A percentile compares a stretch with the other conserved stretches of the same genome.
Evolutionary conservation across 768 basidiomycete genomes (phyloP).

Genomic region (Boletus fagicola): DNA sequence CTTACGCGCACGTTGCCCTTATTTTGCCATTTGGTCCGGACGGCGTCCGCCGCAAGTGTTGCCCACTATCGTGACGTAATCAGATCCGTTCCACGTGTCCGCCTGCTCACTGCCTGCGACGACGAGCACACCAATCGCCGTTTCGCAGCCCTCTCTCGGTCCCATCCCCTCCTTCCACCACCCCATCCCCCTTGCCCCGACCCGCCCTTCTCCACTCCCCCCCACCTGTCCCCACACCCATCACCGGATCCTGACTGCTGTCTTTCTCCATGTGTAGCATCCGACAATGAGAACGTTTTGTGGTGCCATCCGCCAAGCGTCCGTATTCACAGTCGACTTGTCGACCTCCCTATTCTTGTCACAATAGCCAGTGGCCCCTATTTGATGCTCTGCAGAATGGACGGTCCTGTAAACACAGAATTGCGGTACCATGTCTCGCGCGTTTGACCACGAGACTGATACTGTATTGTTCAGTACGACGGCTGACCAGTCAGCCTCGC

Average conservation of each 20-base stretch:
- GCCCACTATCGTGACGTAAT: slow-evolving; percentile 20
- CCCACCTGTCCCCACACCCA: not conserved
- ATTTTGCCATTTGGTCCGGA: slow-evolving; percentile 16
- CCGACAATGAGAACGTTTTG: too few relatives aligned
- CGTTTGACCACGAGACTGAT: not conserved
- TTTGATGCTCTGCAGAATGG: too few relatives aligned
- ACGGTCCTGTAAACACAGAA: too few relatives aligned
- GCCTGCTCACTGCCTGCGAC: slow-evolving; percentile 20
- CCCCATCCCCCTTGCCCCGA: not conserved
- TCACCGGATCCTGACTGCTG: too few relatives aligned
- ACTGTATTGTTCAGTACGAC: not conserved
- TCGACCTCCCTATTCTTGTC: too few relatives aligned
- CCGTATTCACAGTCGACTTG: too few relatives aligned
- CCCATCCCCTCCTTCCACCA: not conserved
- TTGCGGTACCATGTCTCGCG: not conserved
- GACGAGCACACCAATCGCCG: slow-evolving; percentile 17
- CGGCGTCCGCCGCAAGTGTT: slow-evolving; percentile 6
- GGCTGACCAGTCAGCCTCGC: slow-evolving; percentile 11
- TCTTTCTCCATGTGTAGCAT: too few relatives aligned
- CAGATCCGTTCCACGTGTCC: not conserved
- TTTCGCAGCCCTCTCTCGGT: not conserved
- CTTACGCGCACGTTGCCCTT: too few relatives aligned
- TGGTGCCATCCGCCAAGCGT: too few relatives aligned
- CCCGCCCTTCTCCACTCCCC: slow-evolving; percentile 1
- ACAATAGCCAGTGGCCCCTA: too few relatives aligned